phyloP scores from a whole-genome alignment of 495 filamentous ascomycete species.

The Ramalina peruviana region DNA sequence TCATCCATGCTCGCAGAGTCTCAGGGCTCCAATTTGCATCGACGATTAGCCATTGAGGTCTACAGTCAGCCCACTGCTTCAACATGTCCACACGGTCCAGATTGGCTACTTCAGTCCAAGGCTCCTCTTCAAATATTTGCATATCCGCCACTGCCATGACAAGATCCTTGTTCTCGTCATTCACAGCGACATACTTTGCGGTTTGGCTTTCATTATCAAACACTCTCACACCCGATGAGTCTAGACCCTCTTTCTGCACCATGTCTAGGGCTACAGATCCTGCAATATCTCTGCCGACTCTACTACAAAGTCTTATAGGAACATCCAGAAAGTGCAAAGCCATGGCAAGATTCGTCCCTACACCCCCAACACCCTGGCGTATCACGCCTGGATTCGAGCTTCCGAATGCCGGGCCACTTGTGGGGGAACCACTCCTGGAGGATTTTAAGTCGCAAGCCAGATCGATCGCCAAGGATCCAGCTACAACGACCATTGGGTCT shows the following conservation, averaged over 20 bases:
- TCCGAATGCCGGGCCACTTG: constrained; percentile 40
- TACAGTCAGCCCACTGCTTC: constrained; percentile 39
- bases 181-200: constrained; percentile 83
- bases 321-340: constrained; percentile 53
- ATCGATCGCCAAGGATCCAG: constrained; percentile 81
- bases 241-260: constrained; percentile 47
- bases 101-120: neutral
- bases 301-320: constrained; percentile 54
- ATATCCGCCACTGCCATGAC: constrained; percentile 89
- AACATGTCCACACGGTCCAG: constrained; percentile 20
- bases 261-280: constrained; percentile 54
- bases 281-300: constrained; percentile 62
- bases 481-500: constrained; percentile 52
- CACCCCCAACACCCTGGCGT: constrained; percentile 74
- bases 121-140: constrained; percentile 56
- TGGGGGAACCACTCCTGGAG: constrained; percentile 13
- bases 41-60: constrained; percentile 60
- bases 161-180: constrained; percentile 68
- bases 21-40: constrained; percentile 68
- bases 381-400: constrained; percentile 83
- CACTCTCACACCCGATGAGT: constrained; percentile 45
- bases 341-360: constrained; percentile 82
- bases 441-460: constrained; percentile 65
- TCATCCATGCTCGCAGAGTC: constrained; percentile 48
- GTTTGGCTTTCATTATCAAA: constrained; percentile 45